Base-by-base conservation (phyloP, 371 early-diverging fungal genomes). In the Rhizopus microsporus region DNA sequence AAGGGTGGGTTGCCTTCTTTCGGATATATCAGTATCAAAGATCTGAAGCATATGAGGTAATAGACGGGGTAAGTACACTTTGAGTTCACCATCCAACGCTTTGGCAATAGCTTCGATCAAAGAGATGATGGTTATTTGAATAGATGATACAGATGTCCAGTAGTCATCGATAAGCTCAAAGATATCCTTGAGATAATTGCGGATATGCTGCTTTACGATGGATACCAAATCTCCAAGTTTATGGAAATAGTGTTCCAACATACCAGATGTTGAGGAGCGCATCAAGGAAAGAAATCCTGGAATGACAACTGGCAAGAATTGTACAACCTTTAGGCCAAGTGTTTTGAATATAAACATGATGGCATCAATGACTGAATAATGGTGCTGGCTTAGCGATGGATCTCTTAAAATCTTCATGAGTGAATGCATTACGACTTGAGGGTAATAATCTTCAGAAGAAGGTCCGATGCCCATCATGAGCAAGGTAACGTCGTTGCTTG, bases 321-420 rank as follows among this genome's bases (percentile, higher is more conserved):
- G 90, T 10, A 91, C 85, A 52, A 91, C 87, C 38, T 84, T 88
- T 4, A 94, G 80, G 3, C 95, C 93, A 16, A 95, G 77, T 0
- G 95, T 91, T 50, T 92, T 90, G 77, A 97, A 97, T 42, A 97
- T 94, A 51, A 88, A 88, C 85, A 96, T 89, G 59, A 97, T 87
- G 17, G 97, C 97, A 62, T 94, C 91, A 40, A 94, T 88, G 1
- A 94, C 98, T 17, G 89, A 85, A 4, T 90, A 87, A 70, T 97
- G 97, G 62, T 93, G 92, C 23, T 78, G 74, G 54, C 83, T 85
- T 12, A 97, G 76, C 0, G 92, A 88, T 5, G 90, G 84, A 69
- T 96, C 95, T 52, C 88, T 71, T 12, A 97, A 74, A 45, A 98
- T 95, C 67, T 88, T 90, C 82, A 98, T 88, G 48, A 98, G 69